phyloP scores from a whole-genome alignment of 495 filamentous ascomycete species.

The Hypoxylon fragiforme region DNA sequence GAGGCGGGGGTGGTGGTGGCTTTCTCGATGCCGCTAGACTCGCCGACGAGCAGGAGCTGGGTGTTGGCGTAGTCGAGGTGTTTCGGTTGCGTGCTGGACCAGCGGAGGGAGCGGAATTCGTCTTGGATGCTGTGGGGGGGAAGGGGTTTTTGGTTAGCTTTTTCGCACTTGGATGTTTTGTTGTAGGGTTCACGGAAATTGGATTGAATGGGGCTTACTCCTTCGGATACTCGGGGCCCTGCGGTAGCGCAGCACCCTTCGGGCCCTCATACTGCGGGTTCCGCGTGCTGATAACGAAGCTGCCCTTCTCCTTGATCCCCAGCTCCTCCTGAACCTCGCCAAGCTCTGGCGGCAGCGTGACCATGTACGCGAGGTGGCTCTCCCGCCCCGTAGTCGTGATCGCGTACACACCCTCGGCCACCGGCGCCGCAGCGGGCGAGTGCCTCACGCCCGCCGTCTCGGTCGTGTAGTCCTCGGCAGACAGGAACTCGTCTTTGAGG shows the following conservation, averaged over 20 bases:
- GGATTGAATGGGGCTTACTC: conserved; percentile 54
- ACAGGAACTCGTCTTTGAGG: conserved; percentile 73
- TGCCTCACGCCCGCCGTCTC: conserved; percentile 75
- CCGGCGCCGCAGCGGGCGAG: conserved; percentile 68
- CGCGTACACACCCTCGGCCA: conserved; percentile 86
- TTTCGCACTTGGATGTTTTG: neutral
- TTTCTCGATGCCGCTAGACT: conserved; percentile 64
- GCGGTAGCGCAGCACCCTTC: conserved; percentile 61
- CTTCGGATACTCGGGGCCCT: conserved; percentile 71
- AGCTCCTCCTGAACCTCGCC: conserved; percentile 77
- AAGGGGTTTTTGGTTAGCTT: conserved; percentile 42
- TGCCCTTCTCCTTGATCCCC: conserved; percentile 71
- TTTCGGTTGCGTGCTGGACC: conserved; percentile 73
- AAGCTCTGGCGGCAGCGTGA: conserved; percentile 73
- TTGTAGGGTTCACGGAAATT: neutral
- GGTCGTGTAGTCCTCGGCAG: conserved; percentile 70
- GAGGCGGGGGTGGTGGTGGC: too few species aligned
- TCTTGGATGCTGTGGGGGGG: conserved; percentile 55
- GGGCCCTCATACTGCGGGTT: conserved; percentile 75
- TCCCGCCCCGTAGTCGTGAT: conserved; percentile 71
- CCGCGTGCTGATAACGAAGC: conserved; percentile 77
- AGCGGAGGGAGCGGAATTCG: conserved; percentile 73
- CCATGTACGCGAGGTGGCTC: conserved; percentile 78
- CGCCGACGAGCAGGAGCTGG: conserved; percentile 82
- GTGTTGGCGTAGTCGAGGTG: conserved; percentile 78